Evolutionary conservation across 1,139 yeast species (phyloP), one percentile per base, ranked within the genome.

Genomic region (Saccharomyces hybrid): DNA sequence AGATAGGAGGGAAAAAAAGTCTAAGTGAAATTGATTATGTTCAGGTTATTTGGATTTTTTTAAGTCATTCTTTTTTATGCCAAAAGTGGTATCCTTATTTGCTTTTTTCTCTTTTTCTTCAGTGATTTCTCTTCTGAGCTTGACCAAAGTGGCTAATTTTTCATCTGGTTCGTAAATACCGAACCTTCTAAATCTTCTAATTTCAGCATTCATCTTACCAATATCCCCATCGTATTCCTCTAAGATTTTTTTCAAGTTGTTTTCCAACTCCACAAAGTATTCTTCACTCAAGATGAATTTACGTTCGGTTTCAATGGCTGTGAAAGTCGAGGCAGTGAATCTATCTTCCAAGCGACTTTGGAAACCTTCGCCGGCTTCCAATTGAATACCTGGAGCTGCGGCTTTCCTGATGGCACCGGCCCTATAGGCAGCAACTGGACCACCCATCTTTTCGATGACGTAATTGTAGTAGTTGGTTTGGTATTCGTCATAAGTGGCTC

Each of bases 341-440:
- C 69, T 64, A 42, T 68, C 62, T 14, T 60, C 58, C 54, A 83
- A 63, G 13, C 86, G 86, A 26, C 90, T 82, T 63, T 80, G 79
- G 72, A 76, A 93, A 38, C 98, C 98, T 75, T 93, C 98, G 53
- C 95, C 96, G 9, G 74, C 73, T 28, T 79, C 79, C 61, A 93
- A 79, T 26, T 71, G 71, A 32, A 83, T 75, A 32, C 95, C 95
- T 62, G 86, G 81, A 49, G 76, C 72, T 59, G 75, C 77, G 62
- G 90, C 77, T 52, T 72, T 75, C 32, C 78, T 80, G 62, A 90
- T 81, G 52, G 83, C 70, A 16, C 97, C 97, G 25, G 80, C 76
- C 67, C 82, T 83, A 70, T 83, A 88, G 8, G 97, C 96, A 62
- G 80, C 79, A 54, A 89, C 80, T 66, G 88, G 76, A 20, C 96